Evolutionary conservation across 2,329 filamentous ascomycete species (phyloP), one percentile per base, ranked within the genome.

Genomic region (Daldinia sp.): DNA sequence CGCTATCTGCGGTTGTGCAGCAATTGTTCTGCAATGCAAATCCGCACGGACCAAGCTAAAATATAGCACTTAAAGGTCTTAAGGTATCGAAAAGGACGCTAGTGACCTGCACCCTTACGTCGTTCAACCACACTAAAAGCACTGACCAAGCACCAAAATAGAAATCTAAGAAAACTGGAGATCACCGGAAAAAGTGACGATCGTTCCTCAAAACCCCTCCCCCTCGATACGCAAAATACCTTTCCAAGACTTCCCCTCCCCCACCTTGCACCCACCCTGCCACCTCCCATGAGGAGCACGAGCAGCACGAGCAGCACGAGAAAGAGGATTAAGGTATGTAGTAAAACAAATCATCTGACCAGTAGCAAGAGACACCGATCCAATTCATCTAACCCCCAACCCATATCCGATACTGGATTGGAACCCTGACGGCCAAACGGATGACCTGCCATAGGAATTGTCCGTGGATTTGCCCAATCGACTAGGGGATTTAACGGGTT

Each of bases 1-100:
- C 69, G 69, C 69, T 58, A 72, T 67, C 67, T 66, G 69, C 69
- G 69, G 64, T 61, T 72, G 67, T 66, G 54, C 48, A 28, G 18
- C 51, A 35, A 54, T 54, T 54, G 18, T 54, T 39, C 30, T 61
- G 48, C 58, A 54, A 50, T 48, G 39, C 23, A 30, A 48, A 61
- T 20, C 20, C 12, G 63, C 67, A 71, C 69, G 37, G 63, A 54
- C 69, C 67, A 69, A 46, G 33, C 10, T 9, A 35, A n/a, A 13
- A 5, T 33, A 10, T 33, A 30, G 26, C 12, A n/a, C 33, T 35
- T 35, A 35, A 35, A 35, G 33, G 33, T 10, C 23, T 13, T n/a
- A 50, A 50, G 6, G 10, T 48, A 50, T 51, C 33, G 33, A 37
- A 23, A 23, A 37, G 35, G n/a, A 30, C 51, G 33, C 57, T 48